Percentiles rank a stretch among this genome's conserved stretches.
Conservation (phyloP, 345 rosid genomes). For the Moringa oleifera region DNA sequence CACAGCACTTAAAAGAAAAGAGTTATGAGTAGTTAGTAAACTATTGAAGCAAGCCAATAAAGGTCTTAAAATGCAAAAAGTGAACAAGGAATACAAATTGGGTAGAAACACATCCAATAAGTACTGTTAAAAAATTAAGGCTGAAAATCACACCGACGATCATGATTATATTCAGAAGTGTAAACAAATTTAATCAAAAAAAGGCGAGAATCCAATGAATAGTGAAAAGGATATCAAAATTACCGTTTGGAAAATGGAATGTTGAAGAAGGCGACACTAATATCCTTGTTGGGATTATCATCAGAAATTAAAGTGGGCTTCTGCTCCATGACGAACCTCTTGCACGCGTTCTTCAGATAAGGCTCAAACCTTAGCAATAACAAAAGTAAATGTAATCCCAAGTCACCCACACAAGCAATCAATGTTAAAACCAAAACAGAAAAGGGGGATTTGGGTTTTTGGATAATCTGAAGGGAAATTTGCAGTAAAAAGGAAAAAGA, state of each 20-base stretch:
- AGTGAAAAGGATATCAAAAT: no score
- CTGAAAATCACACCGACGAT: no score
- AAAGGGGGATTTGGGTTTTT: not conserved
- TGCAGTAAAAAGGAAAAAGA: not conserved
- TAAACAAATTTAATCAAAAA: no score
- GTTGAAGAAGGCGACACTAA: slow-evolving; percentile 78
- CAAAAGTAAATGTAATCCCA: not conserved
- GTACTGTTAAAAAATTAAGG: no score
- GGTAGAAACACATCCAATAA: no score
- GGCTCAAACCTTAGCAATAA: slow-evolving; percentile 55
- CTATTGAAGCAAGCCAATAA: no score
- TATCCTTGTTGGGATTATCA: slow-evolving; percentile 80
- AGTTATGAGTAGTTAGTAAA: not conserved
- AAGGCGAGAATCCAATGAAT: no score
- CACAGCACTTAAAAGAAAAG: not conserved
- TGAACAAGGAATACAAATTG: no score
- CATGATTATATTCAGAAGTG: no score
- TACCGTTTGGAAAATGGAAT: slow-evolving; percentile 78
- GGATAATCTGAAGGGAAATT: no score
- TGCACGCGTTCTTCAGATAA: slow-evolving; percentile 82
- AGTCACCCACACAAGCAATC: not conserved
- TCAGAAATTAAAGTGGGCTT: slow-evolving; percentile 63
- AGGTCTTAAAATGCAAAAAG: no score
- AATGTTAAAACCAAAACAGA: not conserved
- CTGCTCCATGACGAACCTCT: slow-evolving; percentile 77